Percentiles rank a stretch among this genome's conserved stretches.
Conservation (phyloP, 176 grass and related monocot genomes). For the Melocanna baccifera region DNA sequence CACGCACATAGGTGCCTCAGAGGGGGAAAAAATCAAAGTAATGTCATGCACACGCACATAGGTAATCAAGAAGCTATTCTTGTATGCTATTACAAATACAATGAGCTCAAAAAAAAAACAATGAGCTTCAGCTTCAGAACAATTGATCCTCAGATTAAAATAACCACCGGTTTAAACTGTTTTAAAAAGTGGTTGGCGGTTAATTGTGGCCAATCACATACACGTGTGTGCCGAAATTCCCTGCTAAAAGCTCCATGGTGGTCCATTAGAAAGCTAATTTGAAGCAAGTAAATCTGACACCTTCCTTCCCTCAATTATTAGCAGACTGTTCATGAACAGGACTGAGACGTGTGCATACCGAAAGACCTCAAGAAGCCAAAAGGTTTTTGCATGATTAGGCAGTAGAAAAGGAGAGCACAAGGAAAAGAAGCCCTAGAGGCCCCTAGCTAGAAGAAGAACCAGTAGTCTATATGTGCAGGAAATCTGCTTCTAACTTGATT, state of each 20-base stretch:
- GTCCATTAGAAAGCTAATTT: background rate
- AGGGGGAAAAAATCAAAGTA: background rate
- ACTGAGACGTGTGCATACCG: conserved; percentile 37
- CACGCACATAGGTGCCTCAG: too few relatives aligned
- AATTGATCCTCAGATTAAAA: background rate
- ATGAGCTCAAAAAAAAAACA: background rate
- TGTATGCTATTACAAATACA: background rate
- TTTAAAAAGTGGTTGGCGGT: background rate
- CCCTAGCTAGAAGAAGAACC: background rate
- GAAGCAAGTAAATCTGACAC: background rate
- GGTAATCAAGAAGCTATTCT: background rate
- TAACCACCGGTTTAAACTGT: background rate
- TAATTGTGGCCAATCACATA: background rate
- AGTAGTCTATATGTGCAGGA: too few relatives aligned
- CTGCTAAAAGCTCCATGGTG: conserved; percentile 13
- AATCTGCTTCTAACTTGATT: too few relatives aligned
- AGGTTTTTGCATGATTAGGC: conserved; percentile 28
- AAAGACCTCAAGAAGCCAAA: conserved; percentile 14
- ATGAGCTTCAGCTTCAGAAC: background rate
- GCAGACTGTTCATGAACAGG: conserved; percentile 8
- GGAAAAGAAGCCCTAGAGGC: background rate
- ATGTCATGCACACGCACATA: background rate
- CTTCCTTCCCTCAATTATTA: conserved; percentile 36
- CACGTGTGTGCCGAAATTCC: background rate
- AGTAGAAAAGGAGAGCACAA: background rate